Conservation (phyloP, 495 filamentous ascomycete species). For the Aspergillus egyptiacus region DNA sequence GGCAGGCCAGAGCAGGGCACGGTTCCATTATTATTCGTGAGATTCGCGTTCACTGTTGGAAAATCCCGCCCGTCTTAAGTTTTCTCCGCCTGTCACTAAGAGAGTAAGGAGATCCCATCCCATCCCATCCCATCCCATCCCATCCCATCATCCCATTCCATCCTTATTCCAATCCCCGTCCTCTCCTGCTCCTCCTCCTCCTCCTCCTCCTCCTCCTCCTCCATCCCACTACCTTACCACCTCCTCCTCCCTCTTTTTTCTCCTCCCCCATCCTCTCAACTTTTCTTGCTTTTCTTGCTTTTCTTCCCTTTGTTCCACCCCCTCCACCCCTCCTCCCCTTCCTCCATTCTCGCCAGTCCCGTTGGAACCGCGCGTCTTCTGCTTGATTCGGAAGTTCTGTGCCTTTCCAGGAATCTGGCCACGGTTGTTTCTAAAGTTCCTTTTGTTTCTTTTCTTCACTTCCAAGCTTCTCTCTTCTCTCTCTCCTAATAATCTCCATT, state of each 20-base stretch:
- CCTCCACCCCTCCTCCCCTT: conserved; percentile 11
- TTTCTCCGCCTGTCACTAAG: conserved; percentile 24
- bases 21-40: too few species aligned
- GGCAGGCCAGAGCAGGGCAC: neutral
- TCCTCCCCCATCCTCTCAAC: conserved; percentile 13
- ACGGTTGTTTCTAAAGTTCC: conserved; percentile 10
- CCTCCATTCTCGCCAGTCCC: conserved; percentile 16
- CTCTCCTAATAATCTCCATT: too few species aligned
- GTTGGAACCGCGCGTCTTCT: conserved; percentile 25
- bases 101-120: conserved; percentile 16
- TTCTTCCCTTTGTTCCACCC: conserved; percentile 13
- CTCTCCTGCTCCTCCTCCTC: too few species aligned
- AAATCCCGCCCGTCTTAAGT: conserved; percentile 22
- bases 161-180: conserved; percentile 16
- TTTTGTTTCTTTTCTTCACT: conserved; percentile 17
- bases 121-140: too few species aligned
- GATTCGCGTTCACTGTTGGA: conserved; percentile 18
- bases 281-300: conserved; percentile 14
- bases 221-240: conserved; percentile 18
- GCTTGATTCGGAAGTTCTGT: conserved; percentile 24
- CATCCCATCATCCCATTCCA: too few species aligned
- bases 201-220: too few species aligned
- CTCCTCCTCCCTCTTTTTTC: conserved; percentile 17
- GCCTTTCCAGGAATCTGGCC: conserved; percentile 27
- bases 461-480: conserved; percentile 12